A percentile compares a stretch with the other conserved stretches of the same genome.
Evolutionary conservation across 495 filamentous ascomycete genomes (phyloP).

Genomic region (Apodospora peruviana): DNA sequence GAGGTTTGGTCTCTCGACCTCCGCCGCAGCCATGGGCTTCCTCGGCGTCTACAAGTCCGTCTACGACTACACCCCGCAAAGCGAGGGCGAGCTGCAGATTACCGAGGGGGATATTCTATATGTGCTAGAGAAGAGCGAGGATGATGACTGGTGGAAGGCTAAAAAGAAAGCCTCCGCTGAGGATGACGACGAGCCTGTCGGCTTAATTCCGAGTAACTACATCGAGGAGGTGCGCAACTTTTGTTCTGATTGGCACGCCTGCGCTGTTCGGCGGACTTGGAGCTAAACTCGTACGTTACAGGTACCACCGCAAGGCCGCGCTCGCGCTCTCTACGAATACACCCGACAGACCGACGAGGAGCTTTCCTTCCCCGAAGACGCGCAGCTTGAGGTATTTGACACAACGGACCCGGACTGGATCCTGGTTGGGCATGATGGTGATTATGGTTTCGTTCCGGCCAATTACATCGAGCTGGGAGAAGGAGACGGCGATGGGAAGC

Average conservation of each 20-base stretch:
- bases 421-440: conserved; percentile 74
- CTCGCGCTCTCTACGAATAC: conserved; percentile 92
- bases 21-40: conserved; percentile 54
- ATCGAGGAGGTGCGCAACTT: conserved; percentile 75
- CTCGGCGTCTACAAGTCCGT: conserved; percentile 85
- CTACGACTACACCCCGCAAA: conserved; percentile 91
- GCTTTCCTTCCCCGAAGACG: conserved; percentile 90
- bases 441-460: conserved; percentile 93
- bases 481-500: conserved; percentile 20
- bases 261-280: not conserved
- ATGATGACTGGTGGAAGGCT: conserved; percentile 97
- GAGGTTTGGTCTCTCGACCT: not conserved
- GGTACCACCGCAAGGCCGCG: conserved; percentile 66
- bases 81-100: conserved; percentile 80
- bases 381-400: conserved; percentile 78
- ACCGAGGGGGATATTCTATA: conserved; percentile 88
- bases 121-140: conserved; percentile 79
- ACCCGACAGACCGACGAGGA: conserved; percentile 96
- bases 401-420: conserved; percentile 94
- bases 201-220: conserved; percentile 93
- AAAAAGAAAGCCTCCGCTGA: conserved; percentile 92
- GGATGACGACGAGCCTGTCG: conserved; percentile 91
- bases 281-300: conserved; percentile 23
- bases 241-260: not conserved
- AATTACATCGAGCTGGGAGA: conserved; percentile 81